Conservation (phyloP, 225 moss, liverwort and hornwort genomes). For the Straminergon stramineum region DNA sequence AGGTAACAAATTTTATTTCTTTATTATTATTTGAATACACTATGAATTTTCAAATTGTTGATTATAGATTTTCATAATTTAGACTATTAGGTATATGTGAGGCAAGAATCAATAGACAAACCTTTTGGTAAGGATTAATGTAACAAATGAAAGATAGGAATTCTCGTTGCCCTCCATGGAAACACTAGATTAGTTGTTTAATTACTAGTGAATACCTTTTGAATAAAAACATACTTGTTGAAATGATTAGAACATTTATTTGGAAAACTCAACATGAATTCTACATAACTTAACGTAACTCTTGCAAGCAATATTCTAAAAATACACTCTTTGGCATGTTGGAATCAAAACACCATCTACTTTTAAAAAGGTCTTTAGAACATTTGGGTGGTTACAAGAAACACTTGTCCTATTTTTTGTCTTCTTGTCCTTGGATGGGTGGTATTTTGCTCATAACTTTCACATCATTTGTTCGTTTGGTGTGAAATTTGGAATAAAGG, state of each 20-base stretch:
- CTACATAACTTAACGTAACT: neutral
- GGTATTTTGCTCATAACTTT: too few species aligned
- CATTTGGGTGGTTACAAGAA: too few species aligned
- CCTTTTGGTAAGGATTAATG: neutral
- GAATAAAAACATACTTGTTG: neutral
- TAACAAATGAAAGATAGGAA: neutral
- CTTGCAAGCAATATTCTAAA: neutral
- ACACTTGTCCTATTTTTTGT: too few species aligned
- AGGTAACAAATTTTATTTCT: too few species aligned
- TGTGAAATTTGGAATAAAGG: too few species aligned
- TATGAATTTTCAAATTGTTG: neutral
- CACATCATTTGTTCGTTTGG: too few species aligned
- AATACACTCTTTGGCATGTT: neutral
- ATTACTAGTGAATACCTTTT: neutral
- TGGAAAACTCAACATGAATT: neutral
- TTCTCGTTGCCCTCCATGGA: fast-evolving
- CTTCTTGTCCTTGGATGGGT: too few species aligned
- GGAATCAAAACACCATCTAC: neutral
- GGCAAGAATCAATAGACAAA: too few species aligned
- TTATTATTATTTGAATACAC: too few species aligned
- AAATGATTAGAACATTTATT: neutral
- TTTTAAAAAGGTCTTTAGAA: neutral
- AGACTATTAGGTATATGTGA: neutral
- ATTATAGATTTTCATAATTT: neutral
- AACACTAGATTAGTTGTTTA: neutral